Conservation (phyloP, 768 basidiomycete species). For the Suillus hirtellus region DNA sequence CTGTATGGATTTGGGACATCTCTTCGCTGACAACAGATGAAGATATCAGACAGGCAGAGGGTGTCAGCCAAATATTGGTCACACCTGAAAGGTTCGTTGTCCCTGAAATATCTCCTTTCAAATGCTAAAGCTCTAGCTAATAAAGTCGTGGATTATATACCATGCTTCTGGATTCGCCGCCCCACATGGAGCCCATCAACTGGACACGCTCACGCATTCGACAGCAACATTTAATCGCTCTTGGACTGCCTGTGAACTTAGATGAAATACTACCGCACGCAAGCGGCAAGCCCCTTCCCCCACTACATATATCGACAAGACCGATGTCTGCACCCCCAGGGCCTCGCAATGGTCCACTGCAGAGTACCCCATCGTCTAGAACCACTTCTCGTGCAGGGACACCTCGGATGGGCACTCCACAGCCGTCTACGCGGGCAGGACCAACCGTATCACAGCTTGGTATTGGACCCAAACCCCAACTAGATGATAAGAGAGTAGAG, state of each 20-base stretch:
- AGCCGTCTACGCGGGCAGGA: slow-evolving; percentile 39
- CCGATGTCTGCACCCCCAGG: slow-evolving; percentile 81
- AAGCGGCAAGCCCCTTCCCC: slow-evolving; percentile 67
- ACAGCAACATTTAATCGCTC: slow-evolving; percentile 84
- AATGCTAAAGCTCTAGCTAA: slow-evolving; percentile 18
- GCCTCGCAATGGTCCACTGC: slow-evolving; percentile 40
- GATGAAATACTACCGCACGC: slow-evolving; percentile 84
- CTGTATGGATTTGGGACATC: slow-evolving; percentile 62
- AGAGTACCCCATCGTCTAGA: slow-evolving; percentile 32
- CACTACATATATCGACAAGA: slow-evolving; percentile 79
- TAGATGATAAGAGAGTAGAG: slow-evolving; percentile 67
- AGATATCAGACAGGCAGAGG: slow-evolving; percentile 76
- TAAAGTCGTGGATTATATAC: slow-evolving; percentile 78
- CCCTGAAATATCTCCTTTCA: slow-evolving; percentile 22
- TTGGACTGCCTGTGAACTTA: slow-evolving; percentile 93
- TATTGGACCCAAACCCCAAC: slow-evolving; percentile 76
- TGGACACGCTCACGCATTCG: slow-evolving; percentile 94
- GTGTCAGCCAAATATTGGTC: slow-evolving; percentile 75
- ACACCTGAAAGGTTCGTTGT: slow-evolving; percentile 66
- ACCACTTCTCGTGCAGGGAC: slow-evolving; percentile 56
- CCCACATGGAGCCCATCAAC: slow-evolving; percentile 81
- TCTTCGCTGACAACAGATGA: slow-evolving; percentile 63
- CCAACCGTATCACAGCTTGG: slow-evolving; percentile 39
- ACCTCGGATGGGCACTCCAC: slow-evolving; percentile 43
- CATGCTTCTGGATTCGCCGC: slow-evolving; percentile 66